Evolutionary conservation across 2,329 filamentous ascomycete genomes (phyloP).

Genomic region (Xylariaceae sp.): DNA sequence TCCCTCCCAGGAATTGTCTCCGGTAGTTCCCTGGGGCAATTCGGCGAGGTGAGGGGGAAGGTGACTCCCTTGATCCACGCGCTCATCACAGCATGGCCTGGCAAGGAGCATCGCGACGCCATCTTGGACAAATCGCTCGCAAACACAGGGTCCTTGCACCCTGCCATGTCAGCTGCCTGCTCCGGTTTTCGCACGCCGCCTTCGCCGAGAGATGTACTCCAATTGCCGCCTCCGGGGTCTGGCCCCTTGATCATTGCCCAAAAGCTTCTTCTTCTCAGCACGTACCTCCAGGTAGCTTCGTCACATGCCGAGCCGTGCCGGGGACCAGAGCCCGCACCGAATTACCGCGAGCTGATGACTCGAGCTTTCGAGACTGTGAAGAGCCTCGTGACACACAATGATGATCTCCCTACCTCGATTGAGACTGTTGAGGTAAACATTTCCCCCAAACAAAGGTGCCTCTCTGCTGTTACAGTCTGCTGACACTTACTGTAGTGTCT

Average conservation of each 20-base stretch:
- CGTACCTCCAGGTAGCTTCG: conserved; percentile 12
- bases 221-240: conserved; percentile 8
- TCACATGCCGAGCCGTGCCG: conserved; percentile 1
- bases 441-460: too few relatives aligned
- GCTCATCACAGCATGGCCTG: conserved; percentile 13
- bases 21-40: conserved; percentile 1
- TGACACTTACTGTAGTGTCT: too few relatives aligned
- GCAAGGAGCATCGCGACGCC: conserved; percentile 7
- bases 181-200: conserved; percentile 10
- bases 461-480: too few relatives aligned
- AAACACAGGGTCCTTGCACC: conserved; percentile 9
- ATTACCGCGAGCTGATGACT: conserved; percentile 7
- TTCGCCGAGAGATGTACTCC: conserved; percentile 8
- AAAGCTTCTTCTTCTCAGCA: conserved; percentile 10
- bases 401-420: conserved; percentile 39
- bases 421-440: conserved; percentile 39
- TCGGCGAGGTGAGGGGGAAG: conserved; percentile 2
- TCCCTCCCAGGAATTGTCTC: conserved; percentile 1
- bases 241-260: conserved; percentile 10
- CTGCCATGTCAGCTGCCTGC: conserved; percentile 9
- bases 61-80: conserved; percentile 4
- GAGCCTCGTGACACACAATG: conserved; percentile 39
- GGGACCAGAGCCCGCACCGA: background rate
- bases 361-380: conserved; percentile 26
- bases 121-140: conserved; percentile 7